Evolutionary conservation across 1,139 yeast genomes (phyloP), one percentile per base, ranked within the genome.

Genomic region (Blastobotrys capitulatus): DNA sequence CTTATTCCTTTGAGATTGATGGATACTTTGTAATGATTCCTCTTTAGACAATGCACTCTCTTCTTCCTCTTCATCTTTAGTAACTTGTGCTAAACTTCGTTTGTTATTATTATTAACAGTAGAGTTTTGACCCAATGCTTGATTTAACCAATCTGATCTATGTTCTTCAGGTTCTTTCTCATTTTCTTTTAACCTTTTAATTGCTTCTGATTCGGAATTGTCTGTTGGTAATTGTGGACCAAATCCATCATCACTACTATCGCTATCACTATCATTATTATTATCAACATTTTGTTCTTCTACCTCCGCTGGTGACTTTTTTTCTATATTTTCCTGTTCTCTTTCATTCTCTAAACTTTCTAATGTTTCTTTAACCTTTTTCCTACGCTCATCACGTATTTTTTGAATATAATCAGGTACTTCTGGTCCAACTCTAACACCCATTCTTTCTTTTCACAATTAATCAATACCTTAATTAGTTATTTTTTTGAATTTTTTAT

Each of bases 341-440:
- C n/a, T 15, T 34, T 36, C 38, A 20, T 36, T 18, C 12, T 29
- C 32, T 13, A 29, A 29, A 5, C 9, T 5, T 29, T 36, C 19
- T 12, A 18, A 18, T 3, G 5, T n/a, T 8, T 8, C 25, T 36
- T 13, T 36, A 12, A 20, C 19, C 29, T 10, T 16, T 35, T 16
- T 18, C 32, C 42, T 32, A 25, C 48, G n/a, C 8, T 41, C 45
- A 22, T 44, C 44, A 9, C 53, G 42, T n/a, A 26, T 16, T 25
- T 22, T 15, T 40, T 50, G 53, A 13, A 50, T 50, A 6, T 44
- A 29, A 7, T 40, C 50, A 12, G 53, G 53, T 37, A 50, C 53
- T n/a, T 49, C 36, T 5, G 53, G 53, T 10, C 53, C 53, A n/a
- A 47, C 44, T 26, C 25, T 26, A 1, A 40, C 44, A 25, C 26